Conservation (phyloP, 257 asterid species). For the Nyctanthes arbortristis region DNA sequence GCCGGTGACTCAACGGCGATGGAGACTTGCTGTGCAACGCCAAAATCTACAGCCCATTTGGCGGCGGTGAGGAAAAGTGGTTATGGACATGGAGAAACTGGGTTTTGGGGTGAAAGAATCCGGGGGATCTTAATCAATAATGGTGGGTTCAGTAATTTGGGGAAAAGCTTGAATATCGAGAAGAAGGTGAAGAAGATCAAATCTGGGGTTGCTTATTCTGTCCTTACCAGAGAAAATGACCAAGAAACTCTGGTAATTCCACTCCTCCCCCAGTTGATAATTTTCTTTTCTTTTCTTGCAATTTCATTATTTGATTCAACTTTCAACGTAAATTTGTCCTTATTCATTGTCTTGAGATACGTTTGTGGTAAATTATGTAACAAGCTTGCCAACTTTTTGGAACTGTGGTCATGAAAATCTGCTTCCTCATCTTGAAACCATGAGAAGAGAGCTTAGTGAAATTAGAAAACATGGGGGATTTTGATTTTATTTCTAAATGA, state of each 20-base stretch:
- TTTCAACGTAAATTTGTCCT: too few species aligned
- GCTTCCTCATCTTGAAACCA: too few species aligned
- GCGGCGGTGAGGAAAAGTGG: conserved; percentile 35
- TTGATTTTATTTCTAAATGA: too few species aligned
- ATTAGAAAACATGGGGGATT: too few species aligned
- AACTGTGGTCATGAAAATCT: too few species aligned
- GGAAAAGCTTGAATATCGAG: conserved; percentile 47
- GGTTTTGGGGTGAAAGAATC: conserved; percentile 59
- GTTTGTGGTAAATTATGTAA: too few species aligned
- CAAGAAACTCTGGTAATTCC: conserved; percentile 54
- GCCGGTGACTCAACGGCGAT: conserved; percentile 36
- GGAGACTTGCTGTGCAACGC: conserved; percentile 63
- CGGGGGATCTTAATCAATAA: conserved; percentile 43
- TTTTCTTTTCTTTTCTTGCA: neutral
- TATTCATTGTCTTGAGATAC: too few species aligned
- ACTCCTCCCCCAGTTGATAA: neutral
- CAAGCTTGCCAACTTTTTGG: too few species aligned
- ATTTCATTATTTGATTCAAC: too few species aligned
- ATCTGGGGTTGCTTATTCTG: conserved; percentile 71
- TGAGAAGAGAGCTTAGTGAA: too few species aligned
- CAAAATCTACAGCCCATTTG: conserved; percentile 50
- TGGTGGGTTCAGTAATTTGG: conserved; percentile 34
- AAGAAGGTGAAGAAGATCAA: conserved; percentile 44
- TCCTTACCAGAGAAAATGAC: conserved; percentile 71
- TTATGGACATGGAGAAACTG: conserved; percentile 45